Base-by-base conservation (phyloP, 176 grass and related monocot species). In the Secale cereale region DNA sequence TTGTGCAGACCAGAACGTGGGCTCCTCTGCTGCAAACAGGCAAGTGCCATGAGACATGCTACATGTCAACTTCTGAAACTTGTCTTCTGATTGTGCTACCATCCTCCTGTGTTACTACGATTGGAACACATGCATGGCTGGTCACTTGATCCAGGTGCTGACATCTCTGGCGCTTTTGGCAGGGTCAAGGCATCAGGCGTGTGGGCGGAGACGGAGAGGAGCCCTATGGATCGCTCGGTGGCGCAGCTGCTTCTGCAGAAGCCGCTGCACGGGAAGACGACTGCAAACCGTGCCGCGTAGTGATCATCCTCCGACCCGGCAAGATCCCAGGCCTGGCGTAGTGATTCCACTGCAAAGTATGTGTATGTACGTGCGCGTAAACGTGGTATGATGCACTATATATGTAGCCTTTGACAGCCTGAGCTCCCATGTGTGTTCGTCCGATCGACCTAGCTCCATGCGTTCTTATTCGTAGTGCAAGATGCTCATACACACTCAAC, bases 171-270 rank as follows among this genome's bases (percentile, higher is more conserved):
- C 25, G 26, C 10, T 25, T 7, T n/a, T 78, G 3, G 1, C 88
- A 94, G 85, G 52, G 69, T 74, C 19, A 43, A 7, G 4, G 28
- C 10, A 50, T 16, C 65, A 19, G 50, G 33, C 61, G 46, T 60
- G 23, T 59, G 76, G 56, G 30, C 19, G 2, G 45, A 86, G 46
- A 78, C 48, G 0, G 74, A 81, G 73, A 71, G 82, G 32, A 81
- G 85, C 69, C 76, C 87, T 1, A 69, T 90, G 61, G 90, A 94
- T 78, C 85, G 77, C 41, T 86, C 87, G 1, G 85, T 92, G 20
- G 85, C 82, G 19, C 68, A 88, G 57, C 87, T 94, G 12, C 89
- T 94, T 43, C 88, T 90, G 25, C 74, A 78, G 41, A 91, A 86
- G 78, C 71, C 63, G 10, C 59, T 20, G 14, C 5, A 64, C 17